phyloP scores from a whole-genome alignment of 179 eudicot genomes.

The Gypsophila paniculata region DNA sequence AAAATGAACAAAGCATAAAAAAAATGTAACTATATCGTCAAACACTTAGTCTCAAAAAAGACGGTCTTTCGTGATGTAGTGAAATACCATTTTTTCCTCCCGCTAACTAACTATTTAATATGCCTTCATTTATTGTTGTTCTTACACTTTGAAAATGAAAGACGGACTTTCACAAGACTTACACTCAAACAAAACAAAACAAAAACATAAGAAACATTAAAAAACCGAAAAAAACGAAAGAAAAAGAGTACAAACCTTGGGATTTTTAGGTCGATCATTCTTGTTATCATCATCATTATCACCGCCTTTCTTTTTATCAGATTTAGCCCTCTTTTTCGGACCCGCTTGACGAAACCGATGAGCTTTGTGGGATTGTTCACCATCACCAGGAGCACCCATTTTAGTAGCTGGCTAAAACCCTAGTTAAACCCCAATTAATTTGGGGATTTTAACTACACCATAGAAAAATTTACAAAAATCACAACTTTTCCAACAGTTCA shows the following conservation, averaged over 20 bases:
- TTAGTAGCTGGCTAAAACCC: not conserved
- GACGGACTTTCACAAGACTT: no score
- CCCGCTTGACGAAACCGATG: conserved; percentile 62
- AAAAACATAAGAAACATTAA: not conserved
- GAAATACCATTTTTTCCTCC: no score
- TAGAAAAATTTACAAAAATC: no score
- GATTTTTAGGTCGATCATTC: conserved; percentile 40
- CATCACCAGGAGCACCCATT: conserved; percentile 18
- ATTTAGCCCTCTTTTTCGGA: conserved; percentile 36
- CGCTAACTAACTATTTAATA: no score
- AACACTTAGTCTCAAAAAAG: no score
- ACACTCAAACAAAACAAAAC: not conserved
- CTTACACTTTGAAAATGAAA: no score
- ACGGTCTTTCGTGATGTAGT: no score
- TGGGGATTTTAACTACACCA: no score
- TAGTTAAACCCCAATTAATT: not conserved
- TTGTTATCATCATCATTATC: conserved; percentile 23
- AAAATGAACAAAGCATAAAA: not conserved
- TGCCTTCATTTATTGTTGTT: no score
- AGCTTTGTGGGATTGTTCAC: conserved; percentile 38
- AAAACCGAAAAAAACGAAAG: not conserved
- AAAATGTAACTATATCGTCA: not conserved
- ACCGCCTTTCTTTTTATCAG: conserved; percentile 31
- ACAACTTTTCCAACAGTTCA: no score
- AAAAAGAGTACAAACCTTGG: conserved; percentile 44